Evolutionary conservation across 257 asterid genomes (phyloP), one percentile per base, ranked within the genome.

Genomic region (Marsdenia floribunda): DNA sequence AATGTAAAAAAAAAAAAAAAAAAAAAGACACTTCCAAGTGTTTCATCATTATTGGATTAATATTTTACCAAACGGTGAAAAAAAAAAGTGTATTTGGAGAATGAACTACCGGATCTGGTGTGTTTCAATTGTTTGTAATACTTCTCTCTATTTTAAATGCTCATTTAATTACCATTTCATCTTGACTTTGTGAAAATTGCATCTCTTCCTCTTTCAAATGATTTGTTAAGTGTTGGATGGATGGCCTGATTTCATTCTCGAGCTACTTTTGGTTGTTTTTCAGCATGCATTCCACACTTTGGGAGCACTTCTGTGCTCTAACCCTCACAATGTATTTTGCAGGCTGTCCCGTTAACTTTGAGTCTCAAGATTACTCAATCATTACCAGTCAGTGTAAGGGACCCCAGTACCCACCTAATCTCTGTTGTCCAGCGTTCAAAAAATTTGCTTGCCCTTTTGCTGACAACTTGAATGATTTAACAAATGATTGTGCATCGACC

Each of bases 381-480:
- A 78, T 90, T 86, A 90, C 96, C 73, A 89, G 87, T 86, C 70
- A 77, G 80, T 92, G 97, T 87, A 92, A 77, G 80, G 97, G 96
- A 58, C 97, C 96, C 1, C 7, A 73, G 9, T 92, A 85, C 86
- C 78, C 83, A n/a, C 76, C 90, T 4, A 37, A 75, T 1, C 75
- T 83, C 49, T 92, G 97, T 67, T 92, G 97, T 63, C 3, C 46
- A 0, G 87, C 96, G 42, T 54, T 93, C 52, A 75, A 53, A 71
- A 84, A 84, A 0, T 88, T 93, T 24, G 86, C 93, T 3, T 93
- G 98, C 68, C 96, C 93, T 16, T 88, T 37, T 64, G 63, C 55
- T 1, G 91, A 86, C 0, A 65, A 75, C 0, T 1, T 89, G 69
- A 90, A 90, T 50, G 97, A 93, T 72, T 58, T 87, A 47, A 24